phyloP scores from a whole-genome alignment of 1,139 yeast genomes.

The Pichia sp. region DNA sequence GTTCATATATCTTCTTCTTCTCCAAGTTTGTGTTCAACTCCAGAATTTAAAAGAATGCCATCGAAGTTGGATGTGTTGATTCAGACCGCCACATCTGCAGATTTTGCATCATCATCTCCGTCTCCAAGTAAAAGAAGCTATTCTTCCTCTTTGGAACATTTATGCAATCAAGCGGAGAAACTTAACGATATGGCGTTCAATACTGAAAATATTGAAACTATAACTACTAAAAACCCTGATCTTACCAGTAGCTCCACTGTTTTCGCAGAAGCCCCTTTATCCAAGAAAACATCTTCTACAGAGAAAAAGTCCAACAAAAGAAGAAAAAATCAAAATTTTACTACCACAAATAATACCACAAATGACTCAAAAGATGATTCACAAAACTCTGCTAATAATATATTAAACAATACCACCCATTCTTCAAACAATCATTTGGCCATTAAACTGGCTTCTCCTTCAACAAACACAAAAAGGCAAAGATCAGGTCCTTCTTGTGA shows the following conservation, averaged over 20 bases:
- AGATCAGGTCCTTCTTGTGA: conserved; percentile 74
- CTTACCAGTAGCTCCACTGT: too few relatives aligned
- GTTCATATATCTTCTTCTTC: background rate
- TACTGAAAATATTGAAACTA: too few relatives aligned
- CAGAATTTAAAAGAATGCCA: conserved; percentile 2
- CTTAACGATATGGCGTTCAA: too few relatives aligned
- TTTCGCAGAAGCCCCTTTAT: too few relatives aligned
- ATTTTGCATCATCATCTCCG: background rate
- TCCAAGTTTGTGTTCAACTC: background rate
- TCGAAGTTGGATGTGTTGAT: conserved; percentile 23
- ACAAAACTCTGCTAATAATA: background rate
- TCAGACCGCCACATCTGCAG: conserved; percentile 21
- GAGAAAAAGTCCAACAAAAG: conserved; percentile 1
- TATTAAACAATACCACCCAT: background rate
- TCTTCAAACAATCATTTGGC: conserved; percentile 6
- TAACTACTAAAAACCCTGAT: too few relatives aligned
- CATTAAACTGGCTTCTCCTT: conserved; percentile 25
- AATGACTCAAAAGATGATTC: too few relatives aligned
- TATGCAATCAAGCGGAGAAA: conserved; percentile 11
- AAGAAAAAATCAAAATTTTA: background rate
- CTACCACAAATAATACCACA: background rate
- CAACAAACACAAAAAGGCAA: conserved; percentile 31
- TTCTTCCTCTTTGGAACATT: conserved; percentile 2
- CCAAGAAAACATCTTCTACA: background rate
- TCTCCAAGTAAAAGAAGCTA: background rate